Conservation (phyloP, 202 grass and related monocot genomes). For the Hordeum pubiflorum region DNA sequence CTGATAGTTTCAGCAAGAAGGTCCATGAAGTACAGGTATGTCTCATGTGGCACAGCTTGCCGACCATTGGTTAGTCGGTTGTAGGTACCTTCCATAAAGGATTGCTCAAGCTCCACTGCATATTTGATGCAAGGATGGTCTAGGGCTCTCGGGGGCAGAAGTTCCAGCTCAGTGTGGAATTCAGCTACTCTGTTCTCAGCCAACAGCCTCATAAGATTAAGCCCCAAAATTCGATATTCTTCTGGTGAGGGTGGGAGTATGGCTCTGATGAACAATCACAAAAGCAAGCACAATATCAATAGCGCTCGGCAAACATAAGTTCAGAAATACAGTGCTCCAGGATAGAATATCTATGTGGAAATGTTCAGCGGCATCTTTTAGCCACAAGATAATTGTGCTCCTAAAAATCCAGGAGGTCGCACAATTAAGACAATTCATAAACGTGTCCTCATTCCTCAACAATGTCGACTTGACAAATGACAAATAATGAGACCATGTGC, state of each 20-base stretch:
- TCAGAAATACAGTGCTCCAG: neutral
- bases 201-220: slow-evolving; percentile 77
- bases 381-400: neutral
- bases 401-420: neutral
- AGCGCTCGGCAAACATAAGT: neutral
- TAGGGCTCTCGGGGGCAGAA: slow-evolving; percentile 47
- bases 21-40: slow-evolving; percentile 66
- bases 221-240: slow-evolving; percentile 67
- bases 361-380: neutral
- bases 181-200: slow-evolving; percentile 74
- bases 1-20: slow-evolving; percentile 55
- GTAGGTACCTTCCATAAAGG: slow-evolving; percentile 82
- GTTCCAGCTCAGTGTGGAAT: slow-evolving; percentile 82
- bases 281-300: neutral
- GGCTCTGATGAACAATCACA: slow-evolving; percentile 44
- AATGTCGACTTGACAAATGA: neutral
- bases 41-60: slow-evolving; percentile 58
- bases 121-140: slow-evolving; percentile 76
- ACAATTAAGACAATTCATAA: neutral
- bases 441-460: neutral
- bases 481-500: neutral
- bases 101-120: slow-evolving; percentile 66
- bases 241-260: slow-evolving; percentile 51
- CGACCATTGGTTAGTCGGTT: slow-evolving; percentile 36
- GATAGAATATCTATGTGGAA: neutral